These are phyloP conservation scores for Fusarium proliferatum DNA, from an alignment of 2,329 filamentous ascomycete genomes.

Conservation along the genomic window DNA sequence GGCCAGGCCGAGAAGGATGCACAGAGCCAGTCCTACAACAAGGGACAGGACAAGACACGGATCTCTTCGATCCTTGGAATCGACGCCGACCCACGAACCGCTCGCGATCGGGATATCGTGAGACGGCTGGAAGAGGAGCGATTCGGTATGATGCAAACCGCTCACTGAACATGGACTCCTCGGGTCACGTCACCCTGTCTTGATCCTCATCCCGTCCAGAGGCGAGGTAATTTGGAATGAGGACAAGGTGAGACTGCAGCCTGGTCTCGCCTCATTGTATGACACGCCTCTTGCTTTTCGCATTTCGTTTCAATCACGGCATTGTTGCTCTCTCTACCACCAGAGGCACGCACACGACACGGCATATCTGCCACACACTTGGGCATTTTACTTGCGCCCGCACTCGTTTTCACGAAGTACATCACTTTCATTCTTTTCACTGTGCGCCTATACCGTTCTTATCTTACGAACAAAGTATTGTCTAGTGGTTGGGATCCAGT, in stretches of 20 bases:
- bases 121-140: conserved; percentile 66
- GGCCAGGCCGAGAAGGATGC: conserved; percentile 57
- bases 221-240: conserved; percentile 19
- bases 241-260: conserved; percentile 16
- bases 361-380: conserved; percentile 31
- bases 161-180: conserved; percentile 33
- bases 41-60: conserved; percentile 65
- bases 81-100: conserved; percentile 67
- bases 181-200: conserved; percentile 6
- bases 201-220: conserved; percentile 11
- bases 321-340: conserved; percentile 17
- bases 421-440: conserved; percentile 36
- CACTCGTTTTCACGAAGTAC: conserved; percentile 31
- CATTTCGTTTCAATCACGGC: conserved; percentile 37
- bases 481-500: conserved; percentile 41
- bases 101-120: conserved; percentile 67
- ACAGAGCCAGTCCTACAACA: conserved; percentile 49
- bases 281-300: conserved; percentile 34
- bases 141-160: conserved; percentile 48
- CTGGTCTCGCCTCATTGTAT: conserved; percentile 28
- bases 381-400: conserved; percentile 37
- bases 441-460: conserved; percentile 29
- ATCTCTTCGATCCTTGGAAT: conserved; percentile 73
- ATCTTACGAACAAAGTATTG: conserved; percentile 43
- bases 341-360: conserved; percentile 17